Evolutionary conservation across 352 stramenopile species (phyloP).

Genomic region (Phytopythium cucurbitacearum): DNA sequence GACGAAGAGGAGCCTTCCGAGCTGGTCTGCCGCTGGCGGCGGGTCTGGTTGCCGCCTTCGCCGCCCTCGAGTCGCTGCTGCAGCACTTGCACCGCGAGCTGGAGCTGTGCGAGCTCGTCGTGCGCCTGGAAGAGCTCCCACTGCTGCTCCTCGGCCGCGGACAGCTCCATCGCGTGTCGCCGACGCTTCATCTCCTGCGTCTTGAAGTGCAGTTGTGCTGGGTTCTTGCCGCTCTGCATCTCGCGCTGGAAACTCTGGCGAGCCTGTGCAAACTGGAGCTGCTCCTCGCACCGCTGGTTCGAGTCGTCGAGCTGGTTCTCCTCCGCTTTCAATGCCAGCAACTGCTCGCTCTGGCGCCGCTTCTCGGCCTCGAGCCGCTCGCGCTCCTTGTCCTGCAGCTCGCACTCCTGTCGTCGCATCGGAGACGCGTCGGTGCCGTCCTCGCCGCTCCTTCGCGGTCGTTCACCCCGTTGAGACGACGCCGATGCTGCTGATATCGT

Average conservation of each 20-base stretch:
- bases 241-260: conserved; percentile 46
- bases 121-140: conserved; percentile 48
- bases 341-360: conserved; percentile 20
- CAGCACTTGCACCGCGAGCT: conserved; percentile 47
- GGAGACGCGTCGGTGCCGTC: not conserved
- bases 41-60: not conserved
- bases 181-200: conserved; percentile 35
- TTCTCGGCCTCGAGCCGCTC: conserved; percentile 31
- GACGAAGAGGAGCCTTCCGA: conserved; percentile 8
- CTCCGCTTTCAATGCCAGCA: conserved; percentile 18
- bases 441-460: conserved; percentile 14
- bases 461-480: conserved; percentile 6
- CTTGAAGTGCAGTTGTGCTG: conserved; percentile 8
- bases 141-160: conserved; percentile 51
- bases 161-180: conserved; percentile 33
- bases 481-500: not conserved
- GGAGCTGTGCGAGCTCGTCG: conserved; percentile 52
- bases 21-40: no score
- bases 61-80: conserved; percentile 10
- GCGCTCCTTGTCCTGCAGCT: conserved; percentile 32
- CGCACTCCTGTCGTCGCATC: conserved; percentile 22
- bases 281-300: conserved; percentile 21
- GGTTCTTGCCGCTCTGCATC: conserved; percentile 30
- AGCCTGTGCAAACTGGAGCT: conserved; percentile 37
- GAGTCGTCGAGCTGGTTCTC: conserved; percentile 28